phyloP scores from a whole-genome alignment of 2,329 filamentous ascomycete species.

The Scedosporium aurantiacum region DNA sequence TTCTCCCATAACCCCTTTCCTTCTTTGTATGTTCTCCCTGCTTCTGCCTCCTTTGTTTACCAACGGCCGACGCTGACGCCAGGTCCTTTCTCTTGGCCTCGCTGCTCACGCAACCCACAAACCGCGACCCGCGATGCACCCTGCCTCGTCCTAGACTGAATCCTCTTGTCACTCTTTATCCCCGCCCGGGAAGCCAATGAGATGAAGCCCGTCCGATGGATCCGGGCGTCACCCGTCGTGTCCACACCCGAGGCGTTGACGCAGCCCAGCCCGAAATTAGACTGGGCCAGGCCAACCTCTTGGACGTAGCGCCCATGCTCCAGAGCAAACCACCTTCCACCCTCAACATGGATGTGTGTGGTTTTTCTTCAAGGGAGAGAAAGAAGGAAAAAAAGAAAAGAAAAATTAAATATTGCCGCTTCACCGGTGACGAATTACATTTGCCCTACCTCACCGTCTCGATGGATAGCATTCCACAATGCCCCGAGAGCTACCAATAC shows the following conservation, averaged over 20 bases:
- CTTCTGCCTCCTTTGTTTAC: neutral
- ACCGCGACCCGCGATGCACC: too few relatives aligned
- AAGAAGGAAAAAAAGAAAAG: conserved; percentile 7
- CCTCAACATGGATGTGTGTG: neutral
- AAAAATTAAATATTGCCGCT: conserved; percentile 5
- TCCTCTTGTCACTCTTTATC: too few relatives aligned
- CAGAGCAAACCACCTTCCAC: neutral
- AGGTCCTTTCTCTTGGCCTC: neutral
- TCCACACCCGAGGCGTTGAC: too few relatives aligned
- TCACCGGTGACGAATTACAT: neutral
- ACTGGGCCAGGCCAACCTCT: too few relatives aligned
- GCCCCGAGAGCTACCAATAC: neutral
- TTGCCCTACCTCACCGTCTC: neutral
- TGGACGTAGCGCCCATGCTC: too few relatives aligned
- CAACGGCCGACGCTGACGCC: neutral
- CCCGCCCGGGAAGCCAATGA: too few relatives aligned
- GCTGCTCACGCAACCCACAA: neutral
- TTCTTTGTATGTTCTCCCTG: neutral
- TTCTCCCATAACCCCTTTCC: neutral
- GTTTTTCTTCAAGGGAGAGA: conserved; percentile 6
- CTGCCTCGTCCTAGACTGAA: too few relatives aligned
- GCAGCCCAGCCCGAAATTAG: too few relatives aligned
- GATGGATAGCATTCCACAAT: neutral
- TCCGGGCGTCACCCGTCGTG: too few relatives aligned
- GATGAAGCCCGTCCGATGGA: too few relatives aligned